Percentiles rank a stretch among this genome's conserved stretches.
Conservation (phyloP, 2,329 filamentous ascomycete genomes). For the Lachnellula hyalina region DNA sequence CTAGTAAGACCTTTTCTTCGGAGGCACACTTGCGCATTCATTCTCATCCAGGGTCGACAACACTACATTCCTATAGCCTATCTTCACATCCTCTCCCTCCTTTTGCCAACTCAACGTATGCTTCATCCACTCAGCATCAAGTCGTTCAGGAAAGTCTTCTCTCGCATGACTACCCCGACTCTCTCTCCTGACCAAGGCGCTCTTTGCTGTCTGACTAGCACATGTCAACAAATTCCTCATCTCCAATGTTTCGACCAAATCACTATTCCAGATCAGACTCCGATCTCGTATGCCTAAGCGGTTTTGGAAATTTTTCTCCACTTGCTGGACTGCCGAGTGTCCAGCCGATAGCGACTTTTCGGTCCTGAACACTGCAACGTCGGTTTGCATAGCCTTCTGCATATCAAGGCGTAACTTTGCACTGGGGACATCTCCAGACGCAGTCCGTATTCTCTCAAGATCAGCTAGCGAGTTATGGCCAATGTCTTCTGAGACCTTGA, state of each 20-base stretch:
- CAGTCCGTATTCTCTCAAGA: slow-evolving; percentile 33
- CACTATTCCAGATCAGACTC: slow-evolving; percentile 44
- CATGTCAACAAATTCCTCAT: slow-evolving; percentile 42
- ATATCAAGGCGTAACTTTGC: slow-evolving; percentile 36
- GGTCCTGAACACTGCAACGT: slow-evolving; percentile 42
- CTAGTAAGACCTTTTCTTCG: slow-evolving; percentile 40
- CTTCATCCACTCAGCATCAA: slow-evolving; percentile 41
- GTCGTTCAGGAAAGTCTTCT: slow-evolving; percentile 40
- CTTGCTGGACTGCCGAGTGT: slow-evolving; percentile 28
- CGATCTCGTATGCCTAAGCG: slow-evolving; percentile 36
- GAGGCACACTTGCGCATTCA: slow-evolving; percentile 33
- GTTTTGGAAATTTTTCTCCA: slow-evolving; percentile 34
- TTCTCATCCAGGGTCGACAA: slow-evolving; percentile 40
- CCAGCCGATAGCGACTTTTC: slow-evolving; percentile 33
- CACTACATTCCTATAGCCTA: slow-evolving; percentile 38
- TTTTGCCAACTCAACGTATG: slow-evolving; percentile 44
- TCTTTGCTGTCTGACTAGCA: slow-evolving; percentile 41
- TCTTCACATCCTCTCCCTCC: slow-evolving; percentile 35
- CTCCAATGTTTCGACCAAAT: slow-evolving; percentile 43
- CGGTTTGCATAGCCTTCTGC: slow-evolving; percentile 43
- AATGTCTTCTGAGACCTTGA: slow-evolving; percentile 31
- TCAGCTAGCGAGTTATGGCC: slow-evolving; percentile 32
- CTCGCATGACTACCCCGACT: slow-evolving; percentile 42
- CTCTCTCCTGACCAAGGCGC: slow-evolving; percentile 39
- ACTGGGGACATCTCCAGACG: slow-evolving; percentile 34